These are phyloP conservation scores for Barnettozyma salicaria DNA, from an alignment of 805 yeast genomes.

Conservation along the genomic window DNA sequence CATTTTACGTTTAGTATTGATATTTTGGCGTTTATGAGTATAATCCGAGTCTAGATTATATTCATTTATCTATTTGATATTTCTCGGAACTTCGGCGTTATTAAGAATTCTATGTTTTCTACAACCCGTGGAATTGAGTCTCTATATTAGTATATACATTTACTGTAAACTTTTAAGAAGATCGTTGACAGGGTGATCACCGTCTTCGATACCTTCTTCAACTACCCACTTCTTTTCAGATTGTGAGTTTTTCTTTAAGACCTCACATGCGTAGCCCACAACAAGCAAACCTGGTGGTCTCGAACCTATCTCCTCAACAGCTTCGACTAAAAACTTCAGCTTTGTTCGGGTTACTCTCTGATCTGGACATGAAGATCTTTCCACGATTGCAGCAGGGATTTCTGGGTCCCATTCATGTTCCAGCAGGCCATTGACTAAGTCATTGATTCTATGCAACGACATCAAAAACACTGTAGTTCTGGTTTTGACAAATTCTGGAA, in stretches of 20 bases:
- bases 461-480: constrained; percentile 85
- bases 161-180: constrained; percentile 6
- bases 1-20: background rate
- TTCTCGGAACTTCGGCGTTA: no score
- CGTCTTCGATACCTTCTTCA: constrained; percentile 32
- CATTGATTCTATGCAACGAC: constrained; percentile 71
- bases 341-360: constrained; percentile 79
- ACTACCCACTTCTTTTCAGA: constrained; percentile 25
- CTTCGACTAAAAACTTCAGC: constrained; percentile 58
- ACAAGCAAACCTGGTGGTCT: constrained; percentile 91
- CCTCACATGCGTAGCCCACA: constrained; percentile 72
- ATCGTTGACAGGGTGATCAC: constrained; percentile 6
- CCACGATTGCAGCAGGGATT: constrained; percentile 80
- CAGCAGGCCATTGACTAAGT: constrained; percentile 46
- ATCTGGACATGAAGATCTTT: constrained; percentile 90
- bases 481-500: constrained; percentile 66
- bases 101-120: no score
- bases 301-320: constrained; percentile 71
- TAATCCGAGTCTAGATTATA: no score
- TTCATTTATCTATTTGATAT: no score
- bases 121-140: background rate
- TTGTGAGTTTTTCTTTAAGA: constrained; percentile 23
- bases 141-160: background rate
- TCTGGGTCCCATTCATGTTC: constrained; percentile 58
- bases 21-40: background rate